Percentiles rank a stretch among this genome's conserved stretches.
phyloP scores from a whole-genome alignment of 352 stramenopile genomes.

The Phytophthora europaea region DNA sequence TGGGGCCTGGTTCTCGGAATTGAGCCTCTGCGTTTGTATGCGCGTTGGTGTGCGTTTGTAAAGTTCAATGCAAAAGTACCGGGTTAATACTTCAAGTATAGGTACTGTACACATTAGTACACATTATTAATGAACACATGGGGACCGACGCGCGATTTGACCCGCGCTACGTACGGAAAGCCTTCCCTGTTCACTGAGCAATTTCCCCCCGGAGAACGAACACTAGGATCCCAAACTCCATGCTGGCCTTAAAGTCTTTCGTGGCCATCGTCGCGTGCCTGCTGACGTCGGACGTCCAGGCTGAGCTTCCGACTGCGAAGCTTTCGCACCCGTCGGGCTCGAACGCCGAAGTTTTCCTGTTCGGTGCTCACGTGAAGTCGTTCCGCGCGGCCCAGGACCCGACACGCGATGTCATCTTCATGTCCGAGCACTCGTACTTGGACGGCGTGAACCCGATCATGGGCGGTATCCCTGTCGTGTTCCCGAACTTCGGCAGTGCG shows the following conservation, averaged over 20 bases:
- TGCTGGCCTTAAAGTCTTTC: not conserved
- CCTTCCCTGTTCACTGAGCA: not conserved
- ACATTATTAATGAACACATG: not conserved
- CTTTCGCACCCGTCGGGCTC: conserved; percentile 73
- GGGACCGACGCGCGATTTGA: not conserved
- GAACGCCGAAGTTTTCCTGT: conserved; percentile 73
- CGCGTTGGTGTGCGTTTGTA: not conserved
- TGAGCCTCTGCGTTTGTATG: not conserved
- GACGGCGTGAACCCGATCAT: conserved; percentile 90
- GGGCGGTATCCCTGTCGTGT: conserved; percentile 93
- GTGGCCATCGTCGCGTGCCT: not conserved
- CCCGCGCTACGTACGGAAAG: not conserved
- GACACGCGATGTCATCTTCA: conserved; percentile 82
- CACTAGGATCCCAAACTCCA: not conserved
- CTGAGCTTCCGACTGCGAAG: conserved; percentile 55
- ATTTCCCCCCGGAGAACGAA: not conserved
- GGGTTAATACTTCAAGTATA: no score
- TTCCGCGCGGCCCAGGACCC: conserved; percentile 50
- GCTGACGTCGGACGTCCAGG: not conserved
- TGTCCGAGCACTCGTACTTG: conserved; percentile 81
- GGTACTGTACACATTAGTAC: no score
- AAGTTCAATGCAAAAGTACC: no score
- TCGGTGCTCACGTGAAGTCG: conserved; percentile 84
- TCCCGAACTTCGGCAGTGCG: conserved; percentile 89
- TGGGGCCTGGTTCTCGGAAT: not conserved